Conservation (phyloP, 2,329 filamentous ascomycete genomes). For the Cucurbitaria berberidis region DNA sequence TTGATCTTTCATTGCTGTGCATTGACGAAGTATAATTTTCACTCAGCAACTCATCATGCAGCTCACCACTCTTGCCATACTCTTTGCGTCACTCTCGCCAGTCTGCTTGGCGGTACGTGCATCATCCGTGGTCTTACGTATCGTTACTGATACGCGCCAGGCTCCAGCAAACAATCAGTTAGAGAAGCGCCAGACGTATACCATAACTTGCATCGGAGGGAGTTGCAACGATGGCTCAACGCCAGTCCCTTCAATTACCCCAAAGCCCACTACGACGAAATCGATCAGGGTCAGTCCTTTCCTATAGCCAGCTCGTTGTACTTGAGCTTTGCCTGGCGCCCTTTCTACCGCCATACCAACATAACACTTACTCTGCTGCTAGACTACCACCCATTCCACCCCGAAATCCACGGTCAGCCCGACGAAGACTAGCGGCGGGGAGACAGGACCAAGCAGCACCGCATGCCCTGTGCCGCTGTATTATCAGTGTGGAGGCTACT, state of each 20-base stretch:
- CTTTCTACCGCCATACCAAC: not conserved
- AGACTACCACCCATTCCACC: slow-evolving; percentile 13
- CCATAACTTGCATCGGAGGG: slow-evolving; percentile 34
- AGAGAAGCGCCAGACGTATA: slow-evolving; percentile 35
- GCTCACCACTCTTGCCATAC: slow-evolving; percentile 15
- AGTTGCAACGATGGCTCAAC: slow-evolving; percentile 17
- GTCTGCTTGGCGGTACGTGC: slow-evolving; percentile 30
- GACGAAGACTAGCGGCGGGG: slow-evolving; percentile 16
- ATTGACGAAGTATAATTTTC: not conserved
- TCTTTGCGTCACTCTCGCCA: slow-evolving; percentile 18
- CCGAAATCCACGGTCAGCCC: slow-evolving; percentile 12
- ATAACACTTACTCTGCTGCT: not conserved
- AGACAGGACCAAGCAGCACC: slow-evolving; percentile 36
- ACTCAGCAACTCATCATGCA: slow-evolving; percentile 23
- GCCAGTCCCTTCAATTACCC: slow-evolving; percentile 6
- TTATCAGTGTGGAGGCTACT: slow-evolving; percentile 39
- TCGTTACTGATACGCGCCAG: slow-evolving; percentile 10
- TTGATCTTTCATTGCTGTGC: not conserved
- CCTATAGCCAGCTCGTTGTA: not conserved
- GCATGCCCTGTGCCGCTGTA: slow-evolving; percentile 40
- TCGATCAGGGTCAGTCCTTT: slow-evolving; percentile 2
- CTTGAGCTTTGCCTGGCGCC: not conserved
- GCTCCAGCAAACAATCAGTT: slow-evolving; percentile 26
- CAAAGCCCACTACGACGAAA: slow-evolving; percentile 11
- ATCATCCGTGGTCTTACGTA: not conserved